A percentile compares a stretch with the other conserved stretches of the same genome.
Evolutionary conservation across 2,329 filamentous ascomycete genomes (phyloP).

Genomic region (Colletotrichum spinosum): DNA sequence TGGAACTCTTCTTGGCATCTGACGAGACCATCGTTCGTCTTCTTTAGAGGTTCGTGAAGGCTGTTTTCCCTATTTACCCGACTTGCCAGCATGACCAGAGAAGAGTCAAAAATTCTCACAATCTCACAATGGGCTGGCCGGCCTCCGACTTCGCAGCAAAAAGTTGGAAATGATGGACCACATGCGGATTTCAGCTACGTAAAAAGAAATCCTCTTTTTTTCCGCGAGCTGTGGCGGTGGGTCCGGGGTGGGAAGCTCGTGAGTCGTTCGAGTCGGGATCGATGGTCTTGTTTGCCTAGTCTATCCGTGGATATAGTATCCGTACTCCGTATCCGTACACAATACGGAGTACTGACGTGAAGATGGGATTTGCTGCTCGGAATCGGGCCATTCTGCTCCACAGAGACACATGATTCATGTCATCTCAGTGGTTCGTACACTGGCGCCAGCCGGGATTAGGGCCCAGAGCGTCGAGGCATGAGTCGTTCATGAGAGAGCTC

Average conservation of each 20-base stretch:
- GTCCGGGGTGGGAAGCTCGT: conserved; percentile 12
- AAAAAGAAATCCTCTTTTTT: conserved; percentile 9
- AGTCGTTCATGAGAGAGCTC: conserved; percentile 14
- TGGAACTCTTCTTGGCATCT: too few relatives aligned
- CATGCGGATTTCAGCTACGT: conserved; percentile 25
- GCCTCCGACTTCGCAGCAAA: conserved; percentile 26
- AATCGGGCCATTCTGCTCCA: too few relatives aligned
- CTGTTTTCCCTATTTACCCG: too few relatives aligned
- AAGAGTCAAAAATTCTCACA: background rate
- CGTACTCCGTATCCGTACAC: too few relatives aligned
- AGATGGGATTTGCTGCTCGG: too few relatives aligned
- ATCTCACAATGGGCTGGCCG: background rate
- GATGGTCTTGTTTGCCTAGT: too few relatives aligned
- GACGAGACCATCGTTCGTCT: background rate
- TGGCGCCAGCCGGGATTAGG: background rate
- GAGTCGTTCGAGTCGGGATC: background rate
- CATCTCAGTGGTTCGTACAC: conserved; percentile 1
- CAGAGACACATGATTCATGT: too few relatives aligned
- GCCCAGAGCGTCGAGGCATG: conserved; percentile 10
- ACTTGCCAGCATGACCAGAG: too few relatives aligned
- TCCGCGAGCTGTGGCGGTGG: conserved; percentile 17
- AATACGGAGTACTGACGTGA: too few relatives aligned
- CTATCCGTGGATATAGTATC: too few relatives aligned
- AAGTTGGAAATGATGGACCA: conserved; percentile 2
- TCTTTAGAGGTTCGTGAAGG: too few relatives aligned